Base-by-base conservation (phyloP, 1,284 basidiomycete genomes). In the Neonothopanus nambi region DNA sequence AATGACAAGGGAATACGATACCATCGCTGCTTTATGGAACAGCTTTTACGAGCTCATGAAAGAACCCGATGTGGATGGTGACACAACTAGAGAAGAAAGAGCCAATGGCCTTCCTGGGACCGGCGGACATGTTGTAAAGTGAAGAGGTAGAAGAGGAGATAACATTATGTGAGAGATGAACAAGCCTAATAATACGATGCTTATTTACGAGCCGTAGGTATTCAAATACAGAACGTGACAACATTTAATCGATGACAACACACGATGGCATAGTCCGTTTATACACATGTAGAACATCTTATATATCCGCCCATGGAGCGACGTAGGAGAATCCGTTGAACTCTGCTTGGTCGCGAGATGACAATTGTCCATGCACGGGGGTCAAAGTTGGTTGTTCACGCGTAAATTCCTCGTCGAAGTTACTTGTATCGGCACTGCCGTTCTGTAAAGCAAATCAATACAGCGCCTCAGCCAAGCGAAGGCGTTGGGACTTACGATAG, bases 331-430 rank as follows among this genome's bases (percentile, higher is more conserved):
- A 98, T 21, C 94, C 94, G 58, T 91, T 88, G 75, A 98, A 98
- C 72, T 97, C 95, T 59, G 87, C 82, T 73, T 99, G 97, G 67
- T 99, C 95, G 58, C 89, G 86, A 38, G 89, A 71, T n/a, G 91
- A 92, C 58, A 99, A 74, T 61, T 98, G 94, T 28, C 91, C 92
- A 66, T 99, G 95, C 24, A 99, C 97, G 7, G 97, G 97, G 2
- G 97, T 99, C 62, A 99, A 76, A 13, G 95, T 99, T 5, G 97
- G 97, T 68, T 98, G 93, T 70, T 99, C 97, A 58, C 83, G 81
- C 39, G 97, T 99, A 67, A 98, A 98, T 71, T 99, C 97, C 66
- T 95, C 88, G 71, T 98, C 94, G 73, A 98, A 97, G 75, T 96
- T 93, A 65, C 85, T 88, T 45, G 84, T 90, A 71, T 90, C 88